Evolutionary conservation across 2,329 filamentous ascomycete species (phyloP).

Genomic region (Talaromyces sp.): DNA sequence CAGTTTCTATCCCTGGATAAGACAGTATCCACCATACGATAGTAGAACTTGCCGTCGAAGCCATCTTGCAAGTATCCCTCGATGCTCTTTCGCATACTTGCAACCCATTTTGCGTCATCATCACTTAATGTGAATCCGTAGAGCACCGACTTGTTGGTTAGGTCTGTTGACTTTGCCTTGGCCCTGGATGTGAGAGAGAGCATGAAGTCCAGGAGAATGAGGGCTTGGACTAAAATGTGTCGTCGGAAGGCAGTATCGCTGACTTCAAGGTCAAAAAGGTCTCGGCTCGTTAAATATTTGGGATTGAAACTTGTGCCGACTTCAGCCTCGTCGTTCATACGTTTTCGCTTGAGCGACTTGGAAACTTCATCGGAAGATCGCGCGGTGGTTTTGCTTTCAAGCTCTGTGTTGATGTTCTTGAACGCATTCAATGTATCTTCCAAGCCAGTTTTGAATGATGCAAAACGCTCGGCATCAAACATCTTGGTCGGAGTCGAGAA

Average conservation of each 20-base stretch:
- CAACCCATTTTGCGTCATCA: slow-evolving; percentile 87
- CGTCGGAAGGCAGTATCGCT: slow-evolving; percentile 92
- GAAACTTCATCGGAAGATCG: slow-evolving; percentile 65
- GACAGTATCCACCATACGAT: slow-evolving; percentile 95
- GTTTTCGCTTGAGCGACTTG: slow-evolving; percentile 71
- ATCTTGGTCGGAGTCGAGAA: slow-evolving; percentile 88
- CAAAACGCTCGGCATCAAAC: slow-evolving; percentile 72
- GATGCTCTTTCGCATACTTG: slow-evolving; percentile 74
- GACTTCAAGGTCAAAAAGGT: slow-evolving; percentile 94
- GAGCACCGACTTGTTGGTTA: slow-evolving; percentile 84
- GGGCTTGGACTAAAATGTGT: slow-evolving; percentile 90
- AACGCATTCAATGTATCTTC: slow-evolving; percentile 72
- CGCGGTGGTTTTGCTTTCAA: slow-evolving; percentile 65
- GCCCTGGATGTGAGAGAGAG: slow-evolving; percentile 82
- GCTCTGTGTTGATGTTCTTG: slow-evolving; percentile 67
- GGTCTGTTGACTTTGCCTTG: slow-evolving; percentile 74
- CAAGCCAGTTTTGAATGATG: slow-evolving; percentile 64
- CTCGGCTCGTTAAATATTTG: slow-evolving; percentile 96
- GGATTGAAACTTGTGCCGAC: slow-evolving; percentile 83
- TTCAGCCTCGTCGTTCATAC: slow-evolving; percentile 62
- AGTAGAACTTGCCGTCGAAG: slow-evolving; percentile 86
- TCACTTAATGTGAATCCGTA: slow-evolving; percentile 79
- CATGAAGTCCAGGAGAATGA: slow-evolving; percentile 93
- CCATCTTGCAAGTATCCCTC: slow-evolving; percentile 81
- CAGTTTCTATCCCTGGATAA: slow-evolving; percentile 96